Percentiles rank a stretch among this genome's conserved stretches.
Conservation (phyloP, 2,329 filamentous ascomycete species). For the Hymenoscyphus albidus region DNA sequence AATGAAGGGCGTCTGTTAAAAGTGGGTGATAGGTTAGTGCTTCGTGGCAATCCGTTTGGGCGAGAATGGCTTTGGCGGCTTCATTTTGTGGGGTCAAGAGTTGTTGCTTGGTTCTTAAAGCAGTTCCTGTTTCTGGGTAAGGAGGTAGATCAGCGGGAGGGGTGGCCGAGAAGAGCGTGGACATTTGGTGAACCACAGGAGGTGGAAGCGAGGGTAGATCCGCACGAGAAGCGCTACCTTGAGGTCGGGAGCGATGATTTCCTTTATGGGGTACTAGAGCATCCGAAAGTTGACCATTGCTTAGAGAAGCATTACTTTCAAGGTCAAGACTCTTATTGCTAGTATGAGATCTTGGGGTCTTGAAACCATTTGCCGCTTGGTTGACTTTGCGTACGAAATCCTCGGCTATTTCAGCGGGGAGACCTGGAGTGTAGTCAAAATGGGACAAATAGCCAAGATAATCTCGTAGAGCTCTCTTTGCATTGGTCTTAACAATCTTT, state of each 20-base stretch:
- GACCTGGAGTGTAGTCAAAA: constrained; percentile 70
- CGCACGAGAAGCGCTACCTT: constrained; percentile 25
- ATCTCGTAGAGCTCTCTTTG: constrained; percentile 72
- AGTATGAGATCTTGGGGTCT: constrained; percentile 39
- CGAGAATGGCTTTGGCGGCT: constrained; percentile 35
- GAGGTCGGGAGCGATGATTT: constrained; percentile 32
- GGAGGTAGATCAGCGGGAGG: constrained; percentile 64
- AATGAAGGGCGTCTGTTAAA: constrained; percentile 73
- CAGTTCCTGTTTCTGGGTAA: constrained; percentile 50
- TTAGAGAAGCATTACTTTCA: constrained; percentile 33
- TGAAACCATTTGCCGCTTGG: constrained; percentile 47
- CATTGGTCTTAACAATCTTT: constrained; percentile 68
- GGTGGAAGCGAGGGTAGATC: constrained; percentile 45
- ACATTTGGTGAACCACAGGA: constrained; percentile 49
- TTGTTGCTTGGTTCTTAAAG: constrained; percentile 33
- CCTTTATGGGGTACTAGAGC: constrained; percentile 43
- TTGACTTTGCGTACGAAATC: constrained; percentile 56
- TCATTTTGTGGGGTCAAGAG: constrained; percentile 32
- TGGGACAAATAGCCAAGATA: constrained; percentile 68
- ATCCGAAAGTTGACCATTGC: constrained; percentile 36
- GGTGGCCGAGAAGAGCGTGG: constrained; percentile 66
- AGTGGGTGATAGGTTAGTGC: constrained; percentile 77
- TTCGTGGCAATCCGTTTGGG: constrained; percentile 50
- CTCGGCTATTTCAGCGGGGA: constrained; percentile 35
- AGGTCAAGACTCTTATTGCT: constrained; percentile 28